Base-by-base conservation (phyloP, 1,284 basidiomycete species). In the Erythrobasidium hasegawianum region DNA sequence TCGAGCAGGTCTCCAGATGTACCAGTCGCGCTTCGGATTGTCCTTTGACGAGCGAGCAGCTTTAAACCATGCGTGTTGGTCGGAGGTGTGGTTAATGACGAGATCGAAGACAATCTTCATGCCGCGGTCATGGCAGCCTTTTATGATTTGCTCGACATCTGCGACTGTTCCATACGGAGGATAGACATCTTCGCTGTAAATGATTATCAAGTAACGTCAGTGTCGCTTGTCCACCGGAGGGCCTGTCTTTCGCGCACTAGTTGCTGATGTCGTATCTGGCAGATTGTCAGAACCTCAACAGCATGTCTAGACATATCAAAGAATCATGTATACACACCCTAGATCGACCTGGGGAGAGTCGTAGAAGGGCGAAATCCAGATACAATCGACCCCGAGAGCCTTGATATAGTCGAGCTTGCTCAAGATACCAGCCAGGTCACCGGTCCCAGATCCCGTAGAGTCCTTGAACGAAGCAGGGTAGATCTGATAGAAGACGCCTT, bases 1-100 rank as follows among this genome's bases (percentile, higher is more conserved):
- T 71, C 79, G 81, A 24, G 86, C 83, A n/a, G 85, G 83, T 18
- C 85, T 82, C 86, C 87, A 89, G 71, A 87, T 82, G 77, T 88
- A 89, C 83, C 86, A 87, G 73, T 86, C 83, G 10, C 87, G 81
- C 76, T 86, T 87, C 0, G 84, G 80, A 72, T 75, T 81, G 1
- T 81, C 77, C 71, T 83, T 84, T 68, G 80, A 82, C 1, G 82
- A 81, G 62, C 83, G 81, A 22, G 87, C 87, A 67, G 84, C 80
- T 59, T 82, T 74, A 79, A 89, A 90, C 88, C 88, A 90, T 22
- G 80, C 81, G 70, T 89, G 87, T 83, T 86, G 65, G 55, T 59
- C 20, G 10, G n/a, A 20, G 7, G 57, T 59, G 57, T 59, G 57
- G 38, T 59, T 59, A 24, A 59, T 47, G 20, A 59, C 57, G 5